Conservation (phyloP, 2,329 filamentous ascomycete genomes). For the Davidsoniella neocaledoniae region DNA sequence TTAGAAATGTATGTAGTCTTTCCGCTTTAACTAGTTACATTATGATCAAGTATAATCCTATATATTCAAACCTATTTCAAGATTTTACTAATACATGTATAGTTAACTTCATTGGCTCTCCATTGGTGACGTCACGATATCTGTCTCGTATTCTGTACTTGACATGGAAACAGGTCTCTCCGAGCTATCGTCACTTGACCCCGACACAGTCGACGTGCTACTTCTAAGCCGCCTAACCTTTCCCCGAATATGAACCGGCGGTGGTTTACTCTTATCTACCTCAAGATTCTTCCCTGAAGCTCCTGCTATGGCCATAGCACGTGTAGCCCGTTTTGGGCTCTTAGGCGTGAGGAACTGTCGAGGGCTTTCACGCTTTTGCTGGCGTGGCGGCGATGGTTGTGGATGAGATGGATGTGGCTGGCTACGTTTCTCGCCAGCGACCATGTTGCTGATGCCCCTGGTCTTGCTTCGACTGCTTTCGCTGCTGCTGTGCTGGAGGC, state of each 20-base stretch:
- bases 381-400: background rate
- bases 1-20: background rate
- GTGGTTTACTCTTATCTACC: background rate
- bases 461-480: background rate
- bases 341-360: slow-evolving; percentile 7
- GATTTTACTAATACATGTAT: background rate
- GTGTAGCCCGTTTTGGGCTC: background rate
- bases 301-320: background rate
- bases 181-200: slow-evolving; percentile 2
- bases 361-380: background rate
- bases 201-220: background rate
- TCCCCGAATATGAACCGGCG: slow-evolving; percentile 2
- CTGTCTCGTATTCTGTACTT: slow-evolving; percentile 4
- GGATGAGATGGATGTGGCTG: background rate
- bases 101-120: background rate
- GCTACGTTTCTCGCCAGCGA: background rate
- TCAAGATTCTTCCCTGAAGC: background rate
- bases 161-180: slow-evolving; percentile 2
- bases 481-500: background rate
- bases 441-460: background rate
- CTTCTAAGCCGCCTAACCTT: slow-evolving; percentile 1
- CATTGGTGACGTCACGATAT: background rate
- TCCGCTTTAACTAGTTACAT: background rate
- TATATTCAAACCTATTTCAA: background rate
- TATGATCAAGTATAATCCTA: background rate